Evolutionary conservation across 108 stramenopile species (phyloP).

Genomic region (Nitzschia sp.): DNA sequence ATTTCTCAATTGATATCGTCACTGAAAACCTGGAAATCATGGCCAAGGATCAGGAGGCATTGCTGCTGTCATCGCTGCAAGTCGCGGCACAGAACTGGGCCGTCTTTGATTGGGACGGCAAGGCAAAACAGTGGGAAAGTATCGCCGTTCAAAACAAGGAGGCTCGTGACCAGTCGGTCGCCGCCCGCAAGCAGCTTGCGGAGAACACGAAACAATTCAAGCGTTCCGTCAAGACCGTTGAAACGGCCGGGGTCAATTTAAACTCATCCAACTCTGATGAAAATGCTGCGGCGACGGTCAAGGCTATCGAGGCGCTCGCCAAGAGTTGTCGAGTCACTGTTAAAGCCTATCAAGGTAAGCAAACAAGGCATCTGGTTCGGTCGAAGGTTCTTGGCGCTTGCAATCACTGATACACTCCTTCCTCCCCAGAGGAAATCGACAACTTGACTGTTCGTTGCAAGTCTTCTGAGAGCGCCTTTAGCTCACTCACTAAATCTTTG

Average conservation of each 20-base stretch:
- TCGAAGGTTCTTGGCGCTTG: not conserved
- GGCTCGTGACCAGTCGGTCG: conserved; percentile 54
- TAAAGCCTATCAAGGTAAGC: conserved; percentile 73
- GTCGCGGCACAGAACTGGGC: conserved; percentile 57
- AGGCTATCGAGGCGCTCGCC: conserved; percentile 57
- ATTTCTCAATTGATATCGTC: no score
- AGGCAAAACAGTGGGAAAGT: conserved; percentile 47
- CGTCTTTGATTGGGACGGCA: conserved; percentile 51
- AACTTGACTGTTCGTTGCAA: conserved; percentile 81
- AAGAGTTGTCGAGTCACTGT: conserved; percentile 63
- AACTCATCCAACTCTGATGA: conserved; percentile 25
- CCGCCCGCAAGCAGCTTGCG: conserved; percentile 74
- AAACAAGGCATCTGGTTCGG: not conserved
- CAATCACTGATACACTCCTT: not conserved
- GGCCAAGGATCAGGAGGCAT: conserved; percentile 13
- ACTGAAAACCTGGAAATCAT: no score
- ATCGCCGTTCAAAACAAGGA: conserved; percentile 47
- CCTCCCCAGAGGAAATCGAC: conserved; percentile 70
- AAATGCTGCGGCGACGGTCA: conserved; percentile 35
- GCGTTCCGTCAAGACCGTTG: conserved; percentile 67
- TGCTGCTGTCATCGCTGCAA: conserved; percentile 48
- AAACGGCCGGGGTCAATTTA: conserved; percentile 31
- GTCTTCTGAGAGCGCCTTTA: conserved; percentile 58
- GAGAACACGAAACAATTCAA: conserved; percentile 83
- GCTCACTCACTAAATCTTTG: conserved; percentile 46